phyloP scores from a whole-genome alignment of 768 basidiomycete species.

The Amanita fuliginea region DNA sequence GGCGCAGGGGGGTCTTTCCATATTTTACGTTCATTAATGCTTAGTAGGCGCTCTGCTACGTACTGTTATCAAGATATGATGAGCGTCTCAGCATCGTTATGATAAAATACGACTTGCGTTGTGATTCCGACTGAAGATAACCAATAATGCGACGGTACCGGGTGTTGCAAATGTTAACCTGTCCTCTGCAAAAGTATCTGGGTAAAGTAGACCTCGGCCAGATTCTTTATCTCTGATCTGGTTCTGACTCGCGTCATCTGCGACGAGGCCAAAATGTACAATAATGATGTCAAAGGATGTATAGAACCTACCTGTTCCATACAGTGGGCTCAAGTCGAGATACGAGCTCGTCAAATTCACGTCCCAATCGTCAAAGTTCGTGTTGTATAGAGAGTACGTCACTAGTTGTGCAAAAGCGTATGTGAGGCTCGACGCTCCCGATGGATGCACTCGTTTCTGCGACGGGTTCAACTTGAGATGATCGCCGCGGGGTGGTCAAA shows the following conservation, averaged over 20 bases:
- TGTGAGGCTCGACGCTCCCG: slow-evolving; percentile 49
- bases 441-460: slow-evolving; percentile 31
- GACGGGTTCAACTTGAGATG: not conserved
- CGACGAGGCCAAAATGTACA: not conserved
- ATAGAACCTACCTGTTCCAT: slow-evolving; percentile 31
- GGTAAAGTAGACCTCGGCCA: slow-evolving; percentile 40
- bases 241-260: slow-evolving; percentile 27
- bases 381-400: slow-evolving; percentile 45
- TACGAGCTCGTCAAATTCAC: slow-evolving; percentile 46
- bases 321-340: slow-evolving; percentile 45
- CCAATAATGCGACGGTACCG: slow-evolving; percentile 38
- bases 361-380: slow-evolving; percentile 27
- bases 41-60: slow-evolving; percentile 39
- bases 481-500: slow-evolving; percentile 15
- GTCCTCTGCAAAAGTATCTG: slow-evolving; percentile 44
- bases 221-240: slow-evolving; percentile 33
- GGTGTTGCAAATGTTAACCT: slow-evolving; percentile 44
- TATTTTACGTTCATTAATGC: slow-evolving; percentile 40
- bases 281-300: not conserved
- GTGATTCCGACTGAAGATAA: slow-evolving; percentile 50
- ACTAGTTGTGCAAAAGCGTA: slow-evolving; percentile 60
- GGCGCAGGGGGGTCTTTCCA: slow-evolving; percentile 32
- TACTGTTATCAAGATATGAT: slow-evolving; percentile 22
- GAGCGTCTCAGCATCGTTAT: not conserved
- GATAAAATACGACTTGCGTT: slow-evolving; percentile 28